Percentiles rank a stretch among this genome's conserved stretches.
Evolutionary conservation across 495 filamentous ascomycete species (phyloP).

Genomic region (Penicillium maclennaniae): DNA sequence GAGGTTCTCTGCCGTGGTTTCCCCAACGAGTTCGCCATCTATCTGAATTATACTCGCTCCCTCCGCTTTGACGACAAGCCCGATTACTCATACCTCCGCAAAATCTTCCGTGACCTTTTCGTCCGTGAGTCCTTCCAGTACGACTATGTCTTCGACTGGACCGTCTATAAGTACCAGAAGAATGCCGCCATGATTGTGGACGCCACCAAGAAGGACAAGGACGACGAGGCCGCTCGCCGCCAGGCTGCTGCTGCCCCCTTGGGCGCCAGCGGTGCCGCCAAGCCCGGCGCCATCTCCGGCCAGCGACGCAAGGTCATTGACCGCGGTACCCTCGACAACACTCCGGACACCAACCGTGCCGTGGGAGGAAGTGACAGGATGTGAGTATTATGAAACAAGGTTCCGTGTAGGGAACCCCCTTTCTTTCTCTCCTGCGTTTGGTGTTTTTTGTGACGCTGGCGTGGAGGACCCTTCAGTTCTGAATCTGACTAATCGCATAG

Average conservation of each 20-base stretch:
- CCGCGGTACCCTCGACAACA: slow-evolving; percentile 69
- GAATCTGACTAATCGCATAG: slow-evolving; percentile 82
- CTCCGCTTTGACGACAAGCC: slow-evolving; percentile 99
- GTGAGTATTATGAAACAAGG: slow-evolving; percentile 82
- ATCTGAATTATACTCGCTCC: slow-evolving; percentile 98
- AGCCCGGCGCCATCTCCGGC: slow-evolving; percentile 68
- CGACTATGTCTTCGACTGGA: slow-evolving; percentile 99
- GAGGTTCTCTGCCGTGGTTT: slow-evolving; percentile 99
- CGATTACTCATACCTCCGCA: slow-evolving; percentile 98
- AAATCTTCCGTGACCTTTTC: slow-evolving; percentile 99
- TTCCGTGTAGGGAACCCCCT: slow-evolving; percentile 89
- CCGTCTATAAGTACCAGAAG: slow-evolving; percentile 99
- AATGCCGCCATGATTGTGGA: slow-evolving; percentile 89
- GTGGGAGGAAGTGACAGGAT: slow-evolving; percentile 95
- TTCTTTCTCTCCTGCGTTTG: slow-evolving; percentile 66
- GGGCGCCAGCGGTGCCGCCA: slow-evolving; percentile 56
- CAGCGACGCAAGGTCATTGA: slow-evolving; percentile 83
- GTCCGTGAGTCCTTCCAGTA: slow-evolving; percentile 99
- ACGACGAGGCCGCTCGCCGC: slow-evolving; percentile 67
- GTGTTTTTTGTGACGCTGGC: slow-evolving; percentile 76
- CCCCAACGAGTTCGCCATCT: slow-evolving; percentile 99
- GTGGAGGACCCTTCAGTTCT: slow-evolving; percentile 67
- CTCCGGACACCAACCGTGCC: slow-evolving; percentile 81
- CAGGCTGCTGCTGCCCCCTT: slow-evolving; percentile 56
- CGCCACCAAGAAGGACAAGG: slow-evolving; percentile 68